Evolutionary conservation across 306 rosid species (phyloP), one percentile per base, ranked within the genome.

Genomic region (Astragalus membranaceus): DNA sequence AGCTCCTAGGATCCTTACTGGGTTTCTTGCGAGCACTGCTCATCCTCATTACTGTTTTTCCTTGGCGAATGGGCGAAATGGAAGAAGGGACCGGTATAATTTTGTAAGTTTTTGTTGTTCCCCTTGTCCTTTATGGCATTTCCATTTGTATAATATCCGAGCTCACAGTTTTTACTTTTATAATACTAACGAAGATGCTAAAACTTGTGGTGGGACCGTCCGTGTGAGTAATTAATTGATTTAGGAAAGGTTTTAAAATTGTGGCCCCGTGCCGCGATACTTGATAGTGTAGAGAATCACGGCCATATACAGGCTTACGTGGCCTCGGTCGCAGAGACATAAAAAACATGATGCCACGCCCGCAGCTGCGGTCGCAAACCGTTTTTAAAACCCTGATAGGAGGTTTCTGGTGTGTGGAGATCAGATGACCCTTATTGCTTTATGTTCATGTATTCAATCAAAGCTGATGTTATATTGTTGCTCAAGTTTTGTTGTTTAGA

Each of bases 1-100:
- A 80, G 95, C 95, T 77, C 99, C 99, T 2, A 91, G 99, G 86
- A 86, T 79, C 67, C 86, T 94, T 74, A 85, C 96, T 12, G 99
- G 99, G 7, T 94, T 89, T 73, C 95, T 94, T 64, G 97, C 99
- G 1, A 91, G 91, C 78, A 91, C 99, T 3, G 90, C 96, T 73
- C 87, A 87, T 70, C 73, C 92, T 56, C 81, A 80, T 61, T 85
- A 75, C 59, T 86, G 77, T 60, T 82, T 87, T 0, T 63, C 73
- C 53, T 70, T 75, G 48, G 73, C 75, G 0, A 63, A 46, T 43
- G 67, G 79, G 7, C 85, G 74, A 48, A 82, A 65, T 56, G 86
- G 88, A 73, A 85, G 88, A 86, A 87, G 95, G 85, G 80, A 73
- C 79, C 74, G 88, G 77, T 71, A 73, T 64, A 81, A 79, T 86